Percentiles rank a stretch among this genome's conserved stretches.
These are phyloP conservation scores for Magnusiomyces suaveolens DNA, from an alignment of 1,139 yeast genomes.

Conservation along the genomic window DNA sequence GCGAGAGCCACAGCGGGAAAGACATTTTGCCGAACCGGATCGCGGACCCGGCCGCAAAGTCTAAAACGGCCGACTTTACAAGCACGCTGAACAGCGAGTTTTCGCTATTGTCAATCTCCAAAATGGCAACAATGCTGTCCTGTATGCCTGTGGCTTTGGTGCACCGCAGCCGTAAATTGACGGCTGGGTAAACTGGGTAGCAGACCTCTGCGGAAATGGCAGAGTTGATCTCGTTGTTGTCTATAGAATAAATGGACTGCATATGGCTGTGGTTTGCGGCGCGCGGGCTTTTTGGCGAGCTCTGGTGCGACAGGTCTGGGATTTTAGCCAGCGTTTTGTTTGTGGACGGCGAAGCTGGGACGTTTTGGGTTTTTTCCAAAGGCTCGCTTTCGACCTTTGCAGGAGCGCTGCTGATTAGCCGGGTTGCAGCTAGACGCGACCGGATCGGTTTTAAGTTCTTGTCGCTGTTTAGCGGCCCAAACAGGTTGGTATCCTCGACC, in stretches of 20 bases:
- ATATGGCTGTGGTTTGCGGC: background rate
- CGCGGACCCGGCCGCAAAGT: constrained; percentile 37
- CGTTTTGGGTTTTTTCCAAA: background rate
- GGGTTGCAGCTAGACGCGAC: constrained; percentile 10
- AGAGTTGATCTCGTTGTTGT: background rate
- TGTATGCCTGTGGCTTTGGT: constrained; percentile 50
- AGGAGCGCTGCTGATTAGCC: constrained; percentile 3
- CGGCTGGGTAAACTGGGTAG: constrained; percentile 41
- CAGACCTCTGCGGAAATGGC: constrained; percentile 8
- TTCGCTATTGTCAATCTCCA: constrained; percentile 47
- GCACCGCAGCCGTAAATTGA: constrained; percentile 49
- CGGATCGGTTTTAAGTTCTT: constrained; percentile 11
- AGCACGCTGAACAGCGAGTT: constrained; percentile 26
- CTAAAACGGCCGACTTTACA: constrained; percentile 34
- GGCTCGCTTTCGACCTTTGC: background rate
- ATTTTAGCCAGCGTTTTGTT: background rate
- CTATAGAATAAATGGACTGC: background rate
- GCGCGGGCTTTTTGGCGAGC: background rate
- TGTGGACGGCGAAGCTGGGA: background rate
- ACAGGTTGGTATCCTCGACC: constrained; percentile 19
- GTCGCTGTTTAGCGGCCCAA: constrained; percentile 20
- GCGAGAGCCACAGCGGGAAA: constrained; percentile 28
- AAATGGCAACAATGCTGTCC: constrained; percentile 43
- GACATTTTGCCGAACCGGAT: constrained; percentile 30
- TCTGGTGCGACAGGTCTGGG: background rate